phyloP scores from a whole-genome alignment of 495 filamentous ascomycete species.

The Aspergillus nidulans region DNA sequence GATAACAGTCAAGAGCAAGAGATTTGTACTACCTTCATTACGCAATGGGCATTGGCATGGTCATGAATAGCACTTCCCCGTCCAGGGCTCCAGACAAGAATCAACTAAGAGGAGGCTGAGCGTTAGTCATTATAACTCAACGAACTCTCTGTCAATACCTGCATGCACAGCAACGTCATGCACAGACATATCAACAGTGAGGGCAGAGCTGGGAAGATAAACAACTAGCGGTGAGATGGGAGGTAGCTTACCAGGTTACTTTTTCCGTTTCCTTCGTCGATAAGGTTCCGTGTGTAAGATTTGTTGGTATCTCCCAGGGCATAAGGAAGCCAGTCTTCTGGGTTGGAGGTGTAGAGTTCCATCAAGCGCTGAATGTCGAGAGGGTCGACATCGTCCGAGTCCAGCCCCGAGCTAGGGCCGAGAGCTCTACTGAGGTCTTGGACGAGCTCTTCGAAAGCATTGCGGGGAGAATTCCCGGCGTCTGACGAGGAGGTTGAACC shows the following conservation, averaged over 20 bases:
- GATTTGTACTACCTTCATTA: constrained; percentile 51
- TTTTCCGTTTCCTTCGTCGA: constrained; percentile 87
- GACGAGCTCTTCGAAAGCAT: constrained; percentile 70
- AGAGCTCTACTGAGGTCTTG: constrained; percentile 64
- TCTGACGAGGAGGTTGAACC: constrained; percentile 8
- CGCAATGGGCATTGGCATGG: constrained; percentile 77
- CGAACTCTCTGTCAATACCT: not conserved
- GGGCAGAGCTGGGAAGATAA: not conserved
- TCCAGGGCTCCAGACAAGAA: constrained; percentile 92
- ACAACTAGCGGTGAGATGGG: not conserved
- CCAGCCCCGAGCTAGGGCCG: constrained; percentile 73
- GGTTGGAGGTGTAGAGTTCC: constrained; percentile 61
- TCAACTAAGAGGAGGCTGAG: constrained; percentile 47
- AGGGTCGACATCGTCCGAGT: constrained; percentile 73
- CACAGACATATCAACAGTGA: not conserved
- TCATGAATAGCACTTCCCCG: constrained; percentile 83
- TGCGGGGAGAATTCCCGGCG: constrained; percentile 4
- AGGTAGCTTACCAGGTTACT: constrained; percentile 65
- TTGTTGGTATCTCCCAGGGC: constrained; percentile 60
- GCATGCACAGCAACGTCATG: not conserved
- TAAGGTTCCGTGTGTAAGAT: constrained; percentile 81
- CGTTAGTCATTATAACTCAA: not conserved
- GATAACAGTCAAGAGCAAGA: not conserved
- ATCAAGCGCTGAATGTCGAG: constrained; percentile 63
- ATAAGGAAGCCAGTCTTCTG: constrained; percentile 67